Evolutionary conservation across 495 filamentous ascomycete species (phyloP).

Genomic region (Talaromyces nanjingensis): DNA sequence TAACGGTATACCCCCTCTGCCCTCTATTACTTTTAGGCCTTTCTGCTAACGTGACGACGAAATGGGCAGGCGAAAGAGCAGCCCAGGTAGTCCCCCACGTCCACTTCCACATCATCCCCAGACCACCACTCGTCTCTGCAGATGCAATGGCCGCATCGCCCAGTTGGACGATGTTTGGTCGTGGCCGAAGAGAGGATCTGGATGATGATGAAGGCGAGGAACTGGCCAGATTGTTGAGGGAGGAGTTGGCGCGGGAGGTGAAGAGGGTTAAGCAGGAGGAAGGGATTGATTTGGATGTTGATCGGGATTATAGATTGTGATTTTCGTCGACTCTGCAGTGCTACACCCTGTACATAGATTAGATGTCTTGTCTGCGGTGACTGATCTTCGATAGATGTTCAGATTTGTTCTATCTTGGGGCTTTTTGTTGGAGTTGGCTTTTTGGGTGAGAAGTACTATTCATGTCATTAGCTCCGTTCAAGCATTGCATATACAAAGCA

Average conservation of each 20-base stretch:
- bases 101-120: conserved; percentile 87
- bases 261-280: conserved; percentile 37
- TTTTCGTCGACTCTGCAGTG: background rate
- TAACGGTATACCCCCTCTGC: conserved; percentile 52
- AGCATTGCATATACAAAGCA: background rate
- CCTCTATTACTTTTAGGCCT: background rate
- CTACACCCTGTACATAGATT: background rate
- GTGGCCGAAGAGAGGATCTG: conserved; percentile 72
- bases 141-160: conserved; percentile 41
- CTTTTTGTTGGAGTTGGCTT: conserved; percentile 6
- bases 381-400: background rate
- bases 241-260: conserved; percentile 49
- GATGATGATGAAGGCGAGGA: conserved; percentile 74
- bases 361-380: too few relatives aligned
- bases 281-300: conserved; percentile 33
- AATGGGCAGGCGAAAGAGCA: conserved; percentile 55
- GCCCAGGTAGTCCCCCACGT: conserved; percentile 89
- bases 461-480: background rate
- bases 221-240: conserved; percentile 57
- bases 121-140: conserved; percentile 36
- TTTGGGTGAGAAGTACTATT: conserved; percentile 15
- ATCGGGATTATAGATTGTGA: conserved; percentile 9
- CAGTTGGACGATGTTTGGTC: conserved; percentile 77
- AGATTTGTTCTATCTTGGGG: conserved; percentile 1
- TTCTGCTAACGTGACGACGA: background rate